Conservation (phyloP, 2,329 filamentous ascomycete genomes). For the Monilinia fructicola region DNA sequence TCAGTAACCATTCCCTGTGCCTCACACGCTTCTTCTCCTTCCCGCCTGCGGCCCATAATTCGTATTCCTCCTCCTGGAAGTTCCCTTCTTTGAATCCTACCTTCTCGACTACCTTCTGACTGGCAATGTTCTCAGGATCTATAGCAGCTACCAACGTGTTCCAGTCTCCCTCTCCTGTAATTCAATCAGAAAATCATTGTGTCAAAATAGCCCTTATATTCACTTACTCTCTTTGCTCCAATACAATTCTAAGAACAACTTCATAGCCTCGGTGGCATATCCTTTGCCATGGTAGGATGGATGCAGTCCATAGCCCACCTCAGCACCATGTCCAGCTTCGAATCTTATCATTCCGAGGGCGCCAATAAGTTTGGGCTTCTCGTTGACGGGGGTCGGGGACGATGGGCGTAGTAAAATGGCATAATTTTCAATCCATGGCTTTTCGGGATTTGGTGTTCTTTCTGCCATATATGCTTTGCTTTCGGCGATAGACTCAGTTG, state of each 20-base stretch:
- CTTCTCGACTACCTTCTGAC: conserved; percentile 31
- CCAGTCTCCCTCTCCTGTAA: conserved; percentile 20
- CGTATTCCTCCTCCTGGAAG: conserved; percentile 22
- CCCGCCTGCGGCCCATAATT: background rate
- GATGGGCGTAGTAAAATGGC: conserved; percentile 30
- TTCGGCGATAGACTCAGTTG: conserved; percentile 10
- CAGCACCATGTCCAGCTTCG: conserved; percentile 25
- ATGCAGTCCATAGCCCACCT: conserved; percentile 31
- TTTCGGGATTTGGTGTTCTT: conserved; percentile 19
- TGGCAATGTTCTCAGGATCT: conserved; percentile 32
- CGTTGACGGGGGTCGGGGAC: background rate
- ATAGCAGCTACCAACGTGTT: conserved; percentile 24
- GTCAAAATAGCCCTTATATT: background rate
- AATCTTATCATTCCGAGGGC: conserved; percentile 26
- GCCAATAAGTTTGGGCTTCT: conserved; percentile 27
- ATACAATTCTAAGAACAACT: conserved; percentile 25
- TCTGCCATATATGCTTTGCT: conserved; percentile 23
- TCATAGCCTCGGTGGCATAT: conserved; percentile 30
- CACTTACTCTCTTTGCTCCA: conserved; percentile 21
- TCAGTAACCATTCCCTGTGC: conserved; percentile 18
- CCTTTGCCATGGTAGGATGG: conserved; percentile 27
- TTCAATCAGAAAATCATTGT: background rate
- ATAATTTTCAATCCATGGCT: conserved; percentile 30
- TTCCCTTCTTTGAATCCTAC: conserved; percentile 30
- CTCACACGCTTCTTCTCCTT: conserved; percentile 9